phyloP scores from a whole-genome alignment of 2,329 filamentous ascomycete species.

The Tolypocladium cylindrosporum region DNA sequence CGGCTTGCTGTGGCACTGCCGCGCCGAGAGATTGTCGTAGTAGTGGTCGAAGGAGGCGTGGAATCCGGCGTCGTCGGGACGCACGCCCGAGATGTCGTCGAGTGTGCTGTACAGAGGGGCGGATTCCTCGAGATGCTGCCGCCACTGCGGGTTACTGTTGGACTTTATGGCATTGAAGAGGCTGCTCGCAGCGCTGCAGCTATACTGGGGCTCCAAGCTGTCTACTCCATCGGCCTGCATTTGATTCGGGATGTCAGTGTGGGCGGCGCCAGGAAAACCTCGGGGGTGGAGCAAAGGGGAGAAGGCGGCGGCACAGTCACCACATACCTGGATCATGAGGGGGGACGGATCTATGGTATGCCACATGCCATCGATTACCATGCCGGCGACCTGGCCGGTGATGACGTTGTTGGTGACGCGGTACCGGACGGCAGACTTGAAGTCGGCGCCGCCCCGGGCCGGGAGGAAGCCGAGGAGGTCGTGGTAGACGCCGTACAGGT shows the following conservation, averaged over 20 bases:
- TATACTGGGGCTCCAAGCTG: constrained; percentile 64
- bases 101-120: constrained; percentile 45
- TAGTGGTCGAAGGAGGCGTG: constrained; percentile 71
- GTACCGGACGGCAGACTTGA: constrained; percentile 42
- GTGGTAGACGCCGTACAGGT: constrained; percentile 68
- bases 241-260: background rate
- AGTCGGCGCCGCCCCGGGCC: constrained; percentile 27
- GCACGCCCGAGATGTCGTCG: constrained; percentile 59
- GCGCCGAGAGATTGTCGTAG: constrained; percentile 72
- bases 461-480: constrained; percentile 60
- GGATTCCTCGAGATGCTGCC: constrained; percentile 49
- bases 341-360: constrained; percentile 29
- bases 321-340: constrained; percentile 33
- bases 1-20: constrained; percentile 65
- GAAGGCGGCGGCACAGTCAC: background rate
- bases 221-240: constrained; percentile 47
- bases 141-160: constrained; percentile 43
- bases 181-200: constrained; percentile 42
- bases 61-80: constrained; percentile 46
- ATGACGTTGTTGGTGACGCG: constrained; percentile 76
- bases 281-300: background rate
- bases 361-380: constrained; percentile 65
- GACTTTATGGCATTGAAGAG: constrained; percentile 35
- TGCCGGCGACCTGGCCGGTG: constrained; percentile 69
- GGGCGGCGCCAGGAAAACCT: background rate